Evolutionary conservation across 306 rosid species (phyloP).

Genomic region (Prunus fruticosa): DNA sequence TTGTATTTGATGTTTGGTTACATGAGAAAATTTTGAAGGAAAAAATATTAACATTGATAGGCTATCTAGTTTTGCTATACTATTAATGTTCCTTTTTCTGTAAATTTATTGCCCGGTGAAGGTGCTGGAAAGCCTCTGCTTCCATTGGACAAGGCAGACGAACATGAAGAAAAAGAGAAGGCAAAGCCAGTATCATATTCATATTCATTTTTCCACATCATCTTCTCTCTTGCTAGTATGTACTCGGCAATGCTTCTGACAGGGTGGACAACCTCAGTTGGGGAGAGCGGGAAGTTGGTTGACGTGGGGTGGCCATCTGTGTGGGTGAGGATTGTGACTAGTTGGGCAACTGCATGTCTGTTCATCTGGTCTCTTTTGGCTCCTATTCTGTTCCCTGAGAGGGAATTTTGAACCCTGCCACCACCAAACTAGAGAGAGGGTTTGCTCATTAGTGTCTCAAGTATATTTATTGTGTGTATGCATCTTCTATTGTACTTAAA

Average conservation of each 20-base stretch:
- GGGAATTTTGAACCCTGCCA: slow-evolving; percentile 62
- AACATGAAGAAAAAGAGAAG: slow-evolving; percentile 61
- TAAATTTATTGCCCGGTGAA: slow-evolving; percentile 21
- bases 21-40: neutral
- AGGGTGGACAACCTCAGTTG: slow-evolving; percentile 96
- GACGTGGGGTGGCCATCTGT: slow-evolving; percentile 98
- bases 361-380: slow-evolving; percentile 90
- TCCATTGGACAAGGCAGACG: slow-evolving; percentile 67
- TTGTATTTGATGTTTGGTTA: neutral
- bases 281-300: slow-evolving; percentile 84
- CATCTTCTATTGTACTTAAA: neutral
- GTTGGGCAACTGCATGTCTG: slow-evolving; percentile 90
- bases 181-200: slow-evolving; percentile 88
- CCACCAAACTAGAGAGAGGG: neutral
- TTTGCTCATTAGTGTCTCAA: neutral
- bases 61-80: no score
- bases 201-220: slow-evolving; percentile 92
- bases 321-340: slow-evolving; percentile 86
- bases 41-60: neutral
- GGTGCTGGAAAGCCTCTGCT: slow-evolving; percentile 90
- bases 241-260: slow-evolving; percentile 99
- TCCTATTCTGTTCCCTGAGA: slow-evolving; percentile 76
- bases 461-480: neutral
- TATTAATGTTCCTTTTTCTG: neutral
- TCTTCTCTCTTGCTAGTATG: slow-evolving; percentile 99